phyloP scores from a whole-genome alignment of 2,329 filamentous ascomycete species.

The Aspergillus terreus region DNA sequence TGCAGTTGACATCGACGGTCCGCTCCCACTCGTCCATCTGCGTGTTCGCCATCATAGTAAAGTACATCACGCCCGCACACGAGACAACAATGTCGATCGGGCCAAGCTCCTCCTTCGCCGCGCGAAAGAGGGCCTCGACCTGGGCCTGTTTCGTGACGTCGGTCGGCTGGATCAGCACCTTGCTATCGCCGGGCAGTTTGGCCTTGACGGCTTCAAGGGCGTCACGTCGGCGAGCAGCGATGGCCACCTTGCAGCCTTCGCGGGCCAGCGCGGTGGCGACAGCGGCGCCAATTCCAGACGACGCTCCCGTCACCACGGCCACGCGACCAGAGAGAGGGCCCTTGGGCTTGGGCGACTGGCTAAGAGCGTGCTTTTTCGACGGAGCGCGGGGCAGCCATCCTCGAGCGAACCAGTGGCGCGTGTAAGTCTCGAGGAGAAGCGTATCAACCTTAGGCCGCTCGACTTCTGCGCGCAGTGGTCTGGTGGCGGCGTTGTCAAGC shows the following conservation, averaged over 20 bases:
- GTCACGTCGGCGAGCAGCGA: conserved; percentile 68
- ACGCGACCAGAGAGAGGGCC: conserved; percentile 66
- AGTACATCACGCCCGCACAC: conserved; percentile 84
- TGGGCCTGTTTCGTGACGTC: conserved; percentile 67
- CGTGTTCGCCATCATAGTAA: conserved; percentile 77
- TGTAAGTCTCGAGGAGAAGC: conserved; percentile 70
- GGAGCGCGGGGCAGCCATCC: conserved; percentile 70
- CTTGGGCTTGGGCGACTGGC: conserved; percentile 41
- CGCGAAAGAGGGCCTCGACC: conserved; percentile 62
- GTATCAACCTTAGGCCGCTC: conserved; percentile 66
- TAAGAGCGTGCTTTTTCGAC: conserved; percentile 45
- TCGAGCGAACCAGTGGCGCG: conserved; percentile 74
- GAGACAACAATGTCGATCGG: conserved; percentile 74
- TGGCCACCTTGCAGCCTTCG: conserved; percentile 68
- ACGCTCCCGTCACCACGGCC: conserved; percentile 74
- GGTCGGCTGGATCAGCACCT: conserved; percentile 65
- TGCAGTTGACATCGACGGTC: conserved; percentile 83
- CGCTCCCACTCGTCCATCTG: conserved; percentile 73
- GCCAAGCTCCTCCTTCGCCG: conserved; percentile 60
- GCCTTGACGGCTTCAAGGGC: conserved; percentile 65
- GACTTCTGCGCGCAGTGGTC: conserved; percentile 55
- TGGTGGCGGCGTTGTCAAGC: conserved; percentile 66
- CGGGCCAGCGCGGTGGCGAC: conserved; percentile 65
- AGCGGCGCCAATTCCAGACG: conserved; percentile 74
- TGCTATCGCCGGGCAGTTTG: conserved; percentile 57